Evolutionary conservation across 768 basidiomycete genomes (phyloP).

Genomic region (Cyclocybe aegerita): DNA sequence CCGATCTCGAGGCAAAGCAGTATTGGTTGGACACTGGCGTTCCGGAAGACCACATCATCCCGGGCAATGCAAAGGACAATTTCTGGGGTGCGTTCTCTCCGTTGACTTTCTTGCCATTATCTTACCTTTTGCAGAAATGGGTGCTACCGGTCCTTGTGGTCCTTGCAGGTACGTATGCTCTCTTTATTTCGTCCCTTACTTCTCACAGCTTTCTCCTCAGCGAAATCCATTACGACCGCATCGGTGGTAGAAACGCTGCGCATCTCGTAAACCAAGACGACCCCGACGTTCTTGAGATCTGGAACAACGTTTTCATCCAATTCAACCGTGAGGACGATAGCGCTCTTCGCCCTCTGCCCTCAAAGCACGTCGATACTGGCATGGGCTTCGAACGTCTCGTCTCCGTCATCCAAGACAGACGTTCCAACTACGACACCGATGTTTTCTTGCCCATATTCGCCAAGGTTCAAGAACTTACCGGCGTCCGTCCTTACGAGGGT

Average conservation of each 20-base stretch:
- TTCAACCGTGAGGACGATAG: slow-evolving; percentile 95
- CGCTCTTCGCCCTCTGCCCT: slow-evolving; percentile 75
- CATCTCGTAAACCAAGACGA: slow-evolving; percentile 95
- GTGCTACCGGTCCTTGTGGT: slow-evolving; percentile 95
- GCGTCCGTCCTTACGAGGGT: slow-evolving; percentile 84
- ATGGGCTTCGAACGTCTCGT: slow-evolving; percentile 99
- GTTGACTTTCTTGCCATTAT: neutral
- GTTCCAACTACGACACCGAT: slow-evolving; percentile 98
- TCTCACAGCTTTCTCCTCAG: slow-evolving; percentile 34
- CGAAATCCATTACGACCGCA: slow-evolving; percentile 96
- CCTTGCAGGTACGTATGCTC: slow-evolving; percentile 72
- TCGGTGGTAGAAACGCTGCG: slow-evolving; percentile 95
- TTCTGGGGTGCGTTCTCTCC: slow-evolving; percentile 81
- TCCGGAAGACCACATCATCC: slow-evolving; percentile 84
- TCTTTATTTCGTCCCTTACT: slow-evolving; percentile 1
- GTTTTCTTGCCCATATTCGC: slow-evolving; percentile 88
- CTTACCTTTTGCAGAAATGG: slow-evolving; percentile 76
- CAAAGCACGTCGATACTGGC: slow-evolving; percentile 97
- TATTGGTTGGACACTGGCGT: slow-evolving; percentile 91
- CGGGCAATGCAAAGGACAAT: slow-evolving; percentile 96
- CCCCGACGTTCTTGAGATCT: slow-evolving; percentile 95
- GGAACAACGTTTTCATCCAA: slow-evolving; percentile 99
- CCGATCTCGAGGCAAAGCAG: slow-evolving; percentile 86
- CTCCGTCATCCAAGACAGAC: slow-evolving; percentile 85
- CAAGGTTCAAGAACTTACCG: slow-evolving; percentile 85